Conservation (phyloP, 2,329 filamentous ascomycete species). For the Ilyonectria mors-panacis region DNA sequence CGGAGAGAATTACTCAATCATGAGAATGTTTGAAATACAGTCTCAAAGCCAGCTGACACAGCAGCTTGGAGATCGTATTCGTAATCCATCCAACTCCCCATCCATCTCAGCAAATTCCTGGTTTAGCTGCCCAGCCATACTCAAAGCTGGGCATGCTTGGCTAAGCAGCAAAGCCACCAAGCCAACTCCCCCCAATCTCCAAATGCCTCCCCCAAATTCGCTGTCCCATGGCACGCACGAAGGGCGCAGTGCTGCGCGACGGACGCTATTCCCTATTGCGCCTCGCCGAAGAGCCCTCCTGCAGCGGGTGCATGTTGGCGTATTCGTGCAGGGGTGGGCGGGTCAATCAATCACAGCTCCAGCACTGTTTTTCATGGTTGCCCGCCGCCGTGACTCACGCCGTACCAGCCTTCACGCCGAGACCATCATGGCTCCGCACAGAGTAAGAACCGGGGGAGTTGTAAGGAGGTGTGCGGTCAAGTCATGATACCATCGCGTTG, state of each 20-base stretch:
- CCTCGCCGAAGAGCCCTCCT: constrained; percentile 34
- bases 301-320: not conserved
- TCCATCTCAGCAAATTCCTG: not conserved
- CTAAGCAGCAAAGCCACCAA: not conserved
- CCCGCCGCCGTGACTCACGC: constrained; percentile 38
- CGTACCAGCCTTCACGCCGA: not conserved
- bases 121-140: not conserved
- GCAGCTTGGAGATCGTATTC: too few relatives aligned
- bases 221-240: not conserved
- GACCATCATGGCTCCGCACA: not conserved
- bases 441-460: not conserved
- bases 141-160: not conserved
- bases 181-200: not conserved
- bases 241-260: not conserved
- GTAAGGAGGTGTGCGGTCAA: not conserved
- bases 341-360: constrained; percentile 4
- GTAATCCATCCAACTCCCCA: not conserved
- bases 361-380: not conserved
- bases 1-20: not conserved
- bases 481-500: not conserved
- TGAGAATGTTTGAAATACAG: not conserved
- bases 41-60: not conserved
- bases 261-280: constrained; percentile 39
- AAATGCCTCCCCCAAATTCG: constrained; percentile 7
- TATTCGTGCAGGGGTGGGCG: constrained; percentile 10